A percentile compares a stretch with the other conserved stretches of the same genome.
Evolutionary conservation across 177 flowering plant species (phyloP).

Genomic region (Vitis hybrid): DNA sequence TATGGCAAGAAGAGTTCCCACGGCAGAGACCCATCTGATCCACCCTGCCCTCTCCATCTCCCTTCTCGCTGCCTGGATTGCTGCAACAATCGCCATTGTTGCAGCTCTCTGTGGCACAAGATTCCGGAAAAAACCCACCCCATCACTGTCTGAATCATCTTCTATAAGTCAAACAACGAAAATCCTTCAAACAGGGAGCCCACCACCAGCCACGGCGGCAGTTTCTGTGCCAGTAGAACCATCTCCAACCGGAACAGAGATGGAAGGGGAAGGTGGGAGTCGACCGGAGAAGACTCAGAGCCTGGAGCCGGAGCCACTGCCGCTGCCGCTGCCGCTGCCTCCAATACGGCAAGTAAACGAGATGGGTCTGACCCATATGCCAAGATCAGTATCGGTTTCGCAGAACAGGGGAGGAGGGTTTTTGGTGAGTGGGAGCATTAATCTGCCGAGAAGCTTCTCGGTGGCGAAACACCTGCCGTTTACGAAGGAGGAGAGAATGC

Average conservation of each 20-base stretch:
- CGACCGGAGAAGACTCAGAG: too few species aligned
- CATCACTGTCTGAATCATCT: constrained; percentile 15
- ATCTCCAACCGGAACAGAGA: too few species aligned
- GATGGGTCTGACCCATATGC: neutral
- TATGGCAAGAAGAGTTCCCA: constrained; percentile 47
- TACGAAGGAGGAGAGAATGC: constrained; percentile 7
- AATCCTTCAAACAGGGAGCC: neutral
- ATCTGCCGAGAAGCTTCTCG: constrained; percentile 24
- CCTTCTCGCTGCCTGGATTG: constrained; percentile 22
- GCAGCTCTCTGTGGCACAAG: constrained; percentile 34
- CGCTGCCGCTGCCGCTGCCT: constrained; percentile 15
- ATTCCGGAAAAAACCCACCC: constrained; percentile 11
- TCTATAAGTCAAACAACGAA: neutral
- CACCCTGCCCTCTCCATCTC: constrained; percentile 26
- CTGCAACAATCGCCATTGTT: constrained; percentile 28
- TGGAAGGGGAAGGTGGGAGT: too few species aligned
- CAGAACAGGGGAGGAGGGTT: too few species aligned
- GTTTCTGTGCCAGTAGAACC: too few species aligned
- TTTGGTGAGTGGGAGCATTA: constrained; percentile 36
- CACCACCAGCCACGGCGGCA: neutral
- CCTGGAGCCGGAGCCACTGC: constrained; percentile 13
- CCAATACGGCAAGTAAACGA: constrained; percentile 8
- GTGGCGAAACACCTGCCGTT: constrained; percentile 8
- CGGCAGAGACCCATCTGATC: constrained; percentile 8
- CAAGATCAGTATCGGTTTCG: constrained; percentile 5